Conservation (phyloP, 495 filamentous ascomycete species). For the Stereocaulon alpinum region DNA sequence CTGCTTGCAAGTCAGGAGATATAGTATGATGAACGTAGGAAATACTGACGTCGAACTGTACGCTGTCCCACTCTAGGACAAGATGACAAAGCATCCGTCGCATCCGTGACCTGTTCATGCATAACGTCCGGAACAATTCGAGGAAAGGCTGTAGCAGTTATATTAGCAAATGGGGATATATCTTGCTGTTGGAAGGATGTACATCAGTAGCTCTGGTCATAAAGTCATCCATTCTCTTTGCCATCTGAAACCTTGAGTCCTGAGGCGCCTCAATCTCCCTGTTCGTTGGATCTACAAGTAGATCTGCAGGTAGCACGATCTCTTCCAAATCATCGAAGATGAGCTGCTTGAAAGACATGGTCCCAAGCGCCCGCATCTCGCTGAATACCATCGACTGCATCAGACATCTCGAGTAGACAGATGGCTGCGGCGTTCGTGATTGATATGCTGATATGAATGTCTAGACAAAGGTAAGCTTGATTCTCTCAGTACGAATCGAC, state of each 20-base stretch:
- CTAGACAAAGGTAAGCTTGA: slow-evolving; percentile 25
- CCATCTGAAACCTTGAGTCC: slow-evolving; percentile 67
- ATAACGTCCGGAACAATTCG: slow-evolving; percentile 71
- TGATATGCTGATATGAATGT: slow-evolving; percentile 62
- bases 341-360: slow-evolving; percentile 58
- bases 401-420: slow-evolving; percentile 72
- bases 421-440: slow-evolving; percentile 68
- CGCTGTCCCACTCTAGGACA: slow-evolving; percentile 70
- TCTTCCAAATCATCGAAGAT: slow-evolving; percentile 71
- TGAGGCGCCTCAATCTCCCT: slow-evolving; percentile 66
- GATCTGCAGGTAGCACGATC: slow-evolving; percentile 59
- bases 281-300: slow-evolving; percentile 60
- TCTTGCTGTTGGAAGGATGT: slow-evolving; percentile 10
- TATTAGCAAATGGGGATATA: background rate
- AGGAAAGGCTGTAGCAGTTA: slow-evolving; percentile 51
- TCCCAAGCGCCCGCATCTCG: slow-evolving; percentile 53
- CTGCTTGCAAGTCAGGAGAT: slow-evolving; percentile 22
- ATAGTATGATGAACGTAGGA: background rate
- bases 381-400: slow-evolving; percentile 68
- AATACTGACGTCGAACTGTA: slow-evolving; percentile 60
- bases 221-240: slow-evolving; percentile 70
- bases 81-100: slow-evolving; percentile 74
- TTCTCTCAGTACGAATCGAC: slow-evolving; percentile 7
- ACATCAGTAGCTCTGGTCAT: slow-evolving; percentile 57
- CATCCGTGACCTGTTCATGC: slow-evolving; percentile 81